Evolutionary conservation across 176 grass and related monocot genomes (phyloP), one percentile per base, ranked within the genome.

Genomic region (Bromus sterilis): DNA sequence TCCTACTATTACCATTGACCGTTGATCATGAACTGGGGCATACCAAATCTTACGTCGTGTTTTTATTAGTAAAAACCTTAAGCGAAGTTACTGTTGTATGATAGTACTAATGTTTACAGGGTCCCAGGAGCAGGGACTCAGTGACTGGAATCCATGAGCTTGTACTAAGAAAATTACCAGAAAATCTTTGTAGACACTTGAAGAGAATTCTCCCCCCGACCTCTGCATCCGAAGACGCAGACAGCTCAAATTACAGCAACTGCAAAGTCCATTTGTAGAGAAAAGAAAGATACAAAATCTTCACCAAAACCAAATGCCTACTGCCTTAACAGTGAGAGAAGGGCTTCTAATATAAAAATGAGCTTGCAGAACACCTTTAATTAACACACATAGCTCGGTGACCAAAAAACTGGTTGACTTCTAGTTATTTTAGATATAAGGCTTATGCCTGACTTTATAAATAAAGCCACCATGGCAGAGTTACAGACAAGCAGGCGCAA

Each of bases 1-100:
- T 79, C 74, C 82, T 83, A 39, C 79, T 93, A 80, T 89, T 87
- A 31, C 80, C 55, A 55, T 87, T 85, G 77, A 78, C 87, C 71
- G 84, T 23, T 53, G 57, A 51, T 83, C 72, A 71, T 78, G 43
- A 71, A 66, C 76, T 88, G 70, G 68, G 33, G 40, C 21, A 58
- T 85, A 53, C 78, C 87, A 90, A 87, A 93, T 82, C 74, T 85
- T 66, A 60, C 49, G 61, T 75, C 77, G n/a, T n/a, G n/a, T 37
- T 37, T 37, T 37, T 37, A 37, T 37, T 8, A 8, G 9, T 37
- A 39, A 39, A 39, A 85, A 93, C 79, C 78, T 87, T 72, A 60
- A 34, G 61, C 74, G 80, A 43, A 71, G 42, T 88, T 83, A 74
- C 88, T 87, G 57, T 78, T 77, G 55, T 80, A 25, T 61, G 53